phyloP scores from a whole-genome alignment of 768 basidiomycete genomes.

The Pleurotus tuoliensis region DNA sequence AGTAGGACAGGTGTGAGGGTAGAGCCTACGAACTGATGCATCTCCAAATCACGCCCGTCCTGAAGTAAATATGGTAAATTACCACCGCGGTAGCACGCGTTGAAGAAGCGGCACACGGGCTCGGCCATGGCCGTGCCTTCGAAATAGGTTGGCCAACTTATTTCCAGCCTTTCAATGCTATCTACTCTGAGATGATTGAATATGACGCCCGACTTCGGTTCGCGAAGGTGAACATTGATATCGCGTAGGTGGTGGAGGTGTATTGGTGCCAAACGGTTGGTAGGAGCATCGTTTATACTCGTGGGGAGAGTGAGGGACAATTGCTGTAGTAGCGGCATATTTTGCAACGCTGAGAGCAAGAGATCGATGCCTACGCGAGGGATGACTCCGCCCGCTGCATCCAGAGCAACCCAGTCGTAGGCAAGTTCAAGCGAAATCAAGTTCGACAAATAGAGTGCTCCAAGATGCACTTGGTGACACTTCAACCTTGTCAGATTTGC shows the following conservation, averaged over 20 bases:
- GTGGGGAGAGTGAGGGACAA: neutral
- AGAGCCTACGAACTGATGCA: neutral
- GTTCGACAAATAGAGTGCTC: neutral
- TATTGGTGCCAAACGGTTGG: neutral
- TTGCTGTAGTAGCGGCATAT: neutral
- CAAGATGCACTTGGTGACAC: neutral
- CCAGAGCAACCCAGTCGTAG: neutral
- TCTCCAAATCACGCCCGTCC: neutral
- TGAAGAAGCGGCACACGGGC: neutral
- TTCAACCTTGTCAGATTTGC: neutral
- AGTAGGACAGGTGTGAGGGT: neutral
- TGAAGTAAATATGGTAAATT: neutral
- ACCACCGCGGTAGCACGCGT: neutral
- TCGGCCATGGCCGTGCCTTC: neutral
- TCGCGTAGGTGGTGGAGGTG: neutral
- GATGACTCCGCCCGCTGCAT: neutral
- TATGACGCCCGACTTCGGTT: neutral
- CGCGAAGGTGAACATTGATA: neutral
- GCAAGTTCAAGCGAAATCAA: neutral
- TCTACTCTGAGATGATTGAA: neutral
- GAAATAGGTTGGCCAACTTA: neutral
- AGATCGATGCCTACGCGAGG: neutral
- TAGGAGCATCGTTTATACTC: neutral
- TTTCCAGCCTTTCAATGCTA: neutral
- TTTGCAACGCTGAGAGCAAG: neutral